These are phyloP conservation scores for Dysphania ambrosioides DNA, from an alignment of 148 eudicot genomes.

Conservation along the genomic window DNA sequence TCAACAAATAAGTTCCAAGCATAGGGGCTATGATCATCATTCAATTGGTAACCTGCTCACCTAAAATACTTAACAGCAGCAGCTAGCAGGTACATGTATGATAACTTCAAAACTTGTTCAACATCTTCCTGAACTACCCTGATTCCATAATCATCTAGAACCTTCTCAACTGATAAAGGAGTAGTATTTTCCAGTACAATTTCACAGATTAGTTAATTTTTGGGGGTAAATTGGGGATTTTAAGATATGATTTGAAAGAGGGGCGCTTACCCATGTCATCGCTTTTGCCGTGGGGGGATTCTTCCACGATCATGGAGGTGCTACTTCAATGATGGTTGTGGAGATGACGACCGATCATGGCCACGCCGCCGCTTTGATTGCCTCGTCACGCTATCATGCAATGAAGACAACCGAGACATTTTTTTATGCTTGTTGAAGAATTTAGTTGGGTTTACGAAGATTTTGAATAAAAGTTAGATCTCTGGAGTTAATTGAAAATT, in stretches of 20 bases:
- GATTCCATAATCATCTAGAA: slow-evolving; percentile 45
- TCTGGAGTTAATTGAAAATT: not conserved
- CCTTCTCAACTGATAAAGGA: slow-evolving; percentile 42
- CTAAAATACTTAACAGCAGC: slow-evolving; percentile 67
- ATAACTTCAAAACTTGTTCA: slow-evolving; percentile 55
- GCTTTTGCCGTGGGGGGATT: slow-evolving; percentile 14
- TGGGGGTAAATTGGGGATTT: slow-evolving; percentile 42
- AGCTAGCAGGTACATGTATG: slow-evolving; percentile 47
- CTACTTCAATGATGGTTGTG: slow-evolving; percentile 26
- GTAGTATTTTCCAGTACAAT: slow-evolving; percentile 50
- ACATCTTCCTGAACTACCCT: slow-evolving; percentile 48
- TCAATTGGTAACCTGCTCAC: slow-evolving; percentile 60
- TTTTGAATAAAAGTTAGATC: slow-evolving; percentile 1
- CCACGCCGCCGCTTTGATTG: slow-evolving; percentile 26
- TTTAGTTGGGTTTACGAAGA: not conserved
- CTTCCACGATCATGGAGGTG: slow-evolving; percentile 24
- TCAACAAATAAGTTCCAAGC: slow-evolving; percentile 79
- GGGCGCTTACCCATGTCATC: slow-evolving; percentile 39
- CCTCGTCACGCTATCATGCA: slow-evolving; percentile 23
- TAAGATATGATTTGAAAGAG: slow-evolving; percentile 41
- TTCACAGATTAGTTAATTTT: slow-evolving; percentile 59
- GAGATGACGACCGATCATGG: slow-evolving; percentile 32
- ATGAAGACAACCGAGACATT: not conserved
- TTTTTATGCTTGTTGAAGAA: not conserved
- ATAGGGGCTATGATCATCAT: slow-evolving; percentile 46